Conservation (phyloP, 441 rosid genomes). For the Eruca vesicaria region DNA sequence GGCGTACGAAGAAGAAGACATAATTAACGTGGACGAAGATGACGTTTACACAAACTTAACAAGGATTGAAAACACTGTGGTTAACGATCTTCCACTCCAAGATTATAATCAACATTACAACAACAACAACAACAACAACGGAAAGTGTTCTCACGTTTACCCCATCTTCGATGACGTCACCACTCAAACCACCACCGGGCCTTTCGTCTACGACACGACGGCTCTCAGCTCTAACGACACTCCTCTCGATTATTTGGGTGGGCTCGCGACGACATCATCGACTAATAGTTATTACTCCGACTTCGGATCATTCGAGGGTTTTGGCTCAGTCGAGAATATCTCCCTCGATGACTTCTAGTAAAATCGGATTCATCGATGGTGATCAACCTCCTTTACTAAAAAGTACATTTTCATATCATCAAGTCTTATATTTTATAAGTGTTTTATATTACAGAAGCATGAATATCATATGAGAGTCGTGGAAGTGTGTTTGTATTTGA, state of each 20-base stretch:
- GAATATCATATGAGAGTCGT: constrained; percentile 10
- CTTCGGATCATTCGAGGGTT: constrained; percentile 57
- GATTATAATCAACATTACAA: constrained; percentile 44
- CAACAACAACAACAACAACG: constrained; percentile 38
- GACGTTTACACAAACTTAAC: constrained; percentile 60
- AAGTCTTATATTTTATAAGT: not conserved
- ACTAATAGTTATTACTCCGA: constrained; percentile 40
- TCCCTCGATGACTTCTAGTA: constrained; percentile 79
- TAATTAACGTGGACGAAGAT: constrained; percentile 36
- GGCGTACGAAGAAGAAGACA: constrained; percentile 48
- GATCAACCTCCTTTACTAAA: not conserved
- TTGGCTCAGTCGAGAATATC: constrained; percentile 78
- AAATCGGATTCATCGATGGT: constrained; percentile 8
- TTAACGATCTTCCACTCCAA: constrained; percentile 47
- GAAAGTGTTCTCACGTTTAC: constrained; percentile 48
- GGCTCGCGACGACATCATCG: constrained; percentile 47
- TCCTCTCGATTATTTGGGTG: constrained; percentile 86
- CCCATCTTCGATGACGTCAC: constrained; percentile 44
- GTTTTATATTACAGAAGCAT: constrained; percentile 24
- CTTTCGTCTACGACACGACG: constrained; percentile 85
- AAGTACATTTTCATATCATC: constrained; percentile 5
- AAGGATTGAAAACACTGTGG: constrained; percentile 35
- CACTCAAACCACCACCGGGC: constrained; percentile 31
- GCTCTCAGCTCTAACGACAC: constrained; percentile 58
- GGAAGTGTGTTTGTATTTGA: not conserved